Base-by-base conservation (phyloP, 2,329 filamentous ascomycete species). In the Dendrostoma leiphaemia region DNA sequence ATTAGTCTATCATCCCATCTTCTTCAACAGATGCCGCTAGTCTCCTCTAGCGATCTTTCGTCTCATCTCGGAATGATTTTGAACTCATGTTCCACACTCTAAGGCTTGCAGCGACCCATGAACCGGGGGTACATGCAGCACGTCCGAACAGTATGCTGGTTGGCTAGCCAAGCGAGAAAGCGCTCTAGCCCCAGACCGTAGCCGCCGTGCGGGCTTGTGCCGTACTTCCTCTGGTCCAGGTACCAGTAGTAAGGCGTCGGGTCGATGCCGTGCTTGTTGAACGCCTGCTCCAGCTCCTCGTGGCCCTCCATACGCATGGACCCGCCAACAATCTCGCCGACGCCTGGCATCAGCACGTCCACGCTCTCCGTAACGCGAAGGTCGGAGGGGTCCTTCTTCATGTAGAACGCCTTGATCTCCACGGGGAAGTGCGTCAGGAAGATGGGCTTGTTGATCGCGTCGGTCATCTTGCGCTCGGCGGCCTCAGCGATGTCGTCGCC, bases 341-440 rank as follows among this genome's bases (percentile, higher is more conserved):
- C 94, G 62, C 91, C 91, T 10, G 94, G 94, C 91, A 99, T 82
- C 61, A 87, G 69, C 48, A 80, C 78, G 66, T 99, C 94, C 13
- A 97, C 93, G 59, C 85, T 91, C 79, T 99, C 93, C 0, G 94
- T 99, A 26, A 97, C 91, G 24, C 92, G 83, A 28, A 74, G 76
- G 68, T 99, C 94, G 28, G 81, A 74, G 40, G 80, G 78, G 64
- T 93, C 94, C 74, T 88, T 92, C 74, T 92, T 88, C 94, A 99
- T 99, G 82, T 99, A 99, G 73, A 99, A 99, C 1, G 94, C 89
- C 81, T 99, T 99, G 81, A 99, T 96, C 76, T 93, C 91, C 56
- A 86, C 86, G 19, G 94, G 94, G 84, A 99, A 99, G 75, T 97
- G 93, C 2, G 93, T 97, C 38, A 97, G 81, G 78, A 97, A 90